Percentiles rank a stretch among this genome's conserved stretches.
Conservation (phyloP, 140 eudicot genomes). For the Oenanthe javanica region DNA sequence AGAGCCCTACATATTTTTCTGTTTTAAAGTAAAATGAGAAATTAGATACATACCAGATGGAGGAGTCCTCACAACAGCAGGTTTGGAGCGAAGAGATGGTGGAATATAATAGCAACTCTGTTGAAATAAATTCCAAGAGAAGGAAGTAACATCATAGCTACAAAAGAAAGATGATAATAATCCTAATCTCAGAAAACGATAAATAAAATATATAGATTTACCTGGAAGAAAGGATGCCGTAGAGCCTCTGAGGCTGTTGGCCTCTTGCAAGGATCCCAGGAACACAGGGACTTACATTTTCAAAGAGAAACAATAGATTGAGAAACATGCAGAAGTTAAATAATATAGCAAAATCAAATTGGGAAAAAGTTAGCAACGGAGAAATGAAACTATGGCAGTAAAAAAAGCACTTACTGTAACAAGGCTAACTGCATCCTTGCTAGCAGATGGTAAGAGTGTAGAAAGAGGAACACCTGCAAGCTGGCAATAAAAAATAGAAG, state of each 20-base stretch:
- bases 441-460: slow-evolving; percentile 33
- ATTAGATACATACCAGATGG: slow-evolving; percentile 59
- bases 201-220: neutral
- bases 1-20: neutral
- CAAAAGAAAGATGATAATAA: neutral
- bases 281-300: slow-evolving; percentile 66
- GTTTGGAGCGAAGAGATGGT: slow-evolving; percentile 73
- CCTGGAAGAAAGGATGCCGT: slow-evolving; percentile 99
- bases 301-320: neutral
- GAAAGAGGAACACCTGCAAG: slow-evolving; percentile 57
- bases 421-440: slow-evolving; percentile 44
- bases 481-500: slow-evolving; percentile 27
- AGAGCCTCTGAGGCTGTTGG: slow-evolving; percentile 93
- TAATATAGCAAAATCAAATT: neutral
- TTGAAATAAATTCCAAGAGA: slow-evolving; percentile 2
- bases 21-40: neutral
- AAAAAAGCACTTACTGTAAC: slow-evolving; percentile 33
- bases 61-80: slow-evolving; percentile 66
- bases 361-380: neutral
- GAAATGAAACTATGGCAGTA: neutral
- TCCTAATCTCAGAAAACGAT: neutral
- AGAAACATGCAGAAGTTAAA: neutral
- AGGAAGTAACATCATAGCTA: neutral
- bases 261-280: slow-evolving; percentile 97
- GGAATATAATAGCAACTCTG: slow-evolving; percentile 90